Base-by-base conservation (phyloP, 2,329 filamentous ascomycete genomes). In the Curvularia sp. region DNA sequence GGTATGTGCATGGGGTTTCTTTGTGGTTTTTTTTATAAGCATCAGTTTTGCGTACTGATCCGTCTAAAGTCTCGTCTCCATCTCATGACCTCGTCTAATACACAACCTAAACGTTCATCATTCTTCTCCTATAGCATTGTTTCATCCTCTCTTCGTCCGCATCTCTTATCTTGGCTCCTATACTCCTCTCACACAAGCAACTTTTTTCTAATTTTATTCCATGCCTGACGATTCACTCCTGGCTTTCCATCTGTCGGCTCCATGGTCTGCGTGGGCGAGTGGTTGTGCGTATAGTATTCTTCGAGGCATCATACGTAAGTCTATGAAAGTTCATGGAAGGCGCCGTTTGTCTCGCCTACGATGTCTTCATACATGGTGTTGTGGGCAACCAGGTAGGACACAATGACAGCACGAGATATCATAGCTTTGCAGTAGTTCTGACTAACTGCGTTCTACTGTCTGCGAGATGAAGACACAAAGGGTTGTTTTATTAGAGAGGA, bases 141-240 rank as follows among this genome's bases (percentile, higher is more conserved):
- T 7, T 18, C 34, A 36, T 36, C 34, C 15, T 6, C 9, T 36
- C 18, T n/a, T 7, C 12, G 2, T 42, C 6, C 41, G 10, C 32
- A n/a, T 36, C 32, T 6, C 6, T 5, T 12, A 5, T 43, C 41
- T 43, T 43, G 23, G 21, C 5, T 15, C 6, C 5, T 27, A 2
- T 27, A 7, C 21, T n/a, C 7, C 2, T 27, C 13, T 27, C 23
- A 12, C 7, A 23, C 21, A 18, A 27, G 3, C 8, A 5, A 8
- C 6, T 23, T n/a, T n/a, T 23, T 13, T 27, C 25, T n/a, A 21
- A 46, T 51, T 50, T 48, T 64, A 18, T 39, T 39, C 9, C 38
- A 19, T 39, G 13, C 5, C 6, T n/a, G 32, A 32, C 15, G 15
- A 36, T 36, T 7, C 15, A n/a, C 32, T 36, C 15, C 15, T n/a